Conservation (phyloP, 805 yeast genomes). For the Wickerhamiella galacta region DNA sequence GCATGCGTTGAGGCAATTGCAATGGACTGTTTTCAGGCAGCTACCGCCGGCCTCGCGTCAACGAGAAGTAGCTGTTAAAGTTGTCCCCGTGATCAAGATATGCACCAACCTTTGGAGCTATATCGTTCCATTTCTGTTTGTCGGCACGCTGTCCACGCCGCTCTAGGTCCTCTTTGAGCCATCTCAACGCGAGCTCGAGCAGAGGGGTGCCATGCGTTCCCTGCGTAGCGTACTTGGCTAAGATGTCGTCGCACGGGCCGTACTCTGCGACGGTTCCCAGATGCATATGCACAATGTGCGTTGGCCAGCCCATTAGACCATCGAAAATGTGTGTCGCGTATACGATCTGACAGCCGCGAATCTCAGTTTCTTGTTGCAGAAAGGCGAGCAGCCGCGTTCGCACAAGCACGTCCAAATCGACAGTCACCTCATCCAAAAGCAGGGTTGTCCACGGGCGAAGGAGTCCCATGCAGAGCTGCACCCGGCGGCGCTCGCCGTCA, state of each 20-base stretch:
- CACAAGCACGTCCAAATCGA: constrained; percentile 87
- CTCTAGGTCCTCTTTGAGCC: constrained; percentile 26
- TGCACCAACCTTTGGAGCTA: constrained; percentile 19
- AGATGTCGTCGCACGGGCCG: constrained; percentile 11
- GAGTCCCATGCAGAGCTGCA: constrained; percentile 85
- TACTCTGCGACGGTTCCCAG: constrained; percentile 36
- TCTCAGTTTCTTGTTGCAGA: constrained; percentile 52
- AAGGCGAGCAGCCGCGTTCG: constrained; percentile 58
- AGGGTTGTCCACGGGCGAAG: constrained; percentile 78
- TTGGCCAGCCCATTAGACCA: constrained; percentile 85
- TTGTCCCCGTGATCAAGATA: constrained; percentile 16
- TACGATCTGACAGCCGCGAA: constrained; percentile 57
- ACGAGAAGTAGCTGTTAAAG: constrained; percentile 18
- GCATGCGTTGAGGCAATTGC: too few species aligned
- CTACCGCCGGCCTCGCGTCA: constrained; percentile 17
- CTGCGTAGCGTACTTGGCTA: constrained; percentile 8
- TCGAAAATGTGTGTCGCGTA: constrained; percentile 95
- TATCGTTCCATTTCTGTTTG: constrained; percentile 41
- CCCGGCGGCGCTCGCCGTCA: constrained; percentile 91
- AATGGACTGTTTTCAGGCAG: too few species aligned
- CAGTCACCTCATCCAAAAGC: constrained; percentile 90
- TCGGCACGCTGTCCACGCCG: constrained; percentile 40
- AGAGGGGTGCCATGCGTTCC: constrained; percentile 16
- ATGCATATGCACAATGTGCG: constrained; percentile 59
- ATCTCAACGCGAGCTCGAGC: constrained; percentile 22